Percentiles rank a stretch among this genome's conserved stretches.
Evolutionary conservation across 805 yeast genomes (phyloP).

Genomic region (Blastobotrys robertii): DNA sequence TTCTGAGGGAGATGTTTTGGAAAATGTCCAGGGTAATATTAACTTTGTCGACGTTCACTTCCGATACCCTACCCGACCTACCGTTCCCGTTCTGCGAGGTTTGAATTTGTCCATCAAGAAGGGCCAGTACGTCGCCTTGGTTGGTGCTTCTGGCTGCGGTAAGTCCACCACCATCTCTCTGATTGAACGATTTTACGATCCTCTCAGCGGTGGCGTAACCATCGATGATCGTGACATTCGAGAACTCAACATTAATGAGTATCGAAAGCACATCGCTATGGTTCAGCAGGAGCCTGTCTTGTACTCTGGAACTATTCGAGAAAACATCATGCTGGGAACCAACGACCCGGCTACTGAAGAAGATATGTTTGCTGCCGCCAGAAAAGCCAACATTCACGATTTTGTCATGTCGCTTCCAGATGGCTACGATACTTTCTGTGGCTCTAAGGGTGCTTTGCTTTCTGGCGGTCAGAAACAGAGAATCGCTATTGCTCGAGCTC

Average conservation of each 20-base stretch:
- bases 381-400: conserved; percentile 49
- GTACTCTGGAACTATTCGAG: conserved; percentile 44
- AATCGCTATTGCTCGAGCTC: conserved; percentile 64
- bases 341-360: conserved; percentile 31
- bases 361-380: conserved; percentile 38
- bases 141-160: conserved; percentile 58
- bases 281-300: conserved; percentile 56
- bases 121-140: conserved; percentile 50
- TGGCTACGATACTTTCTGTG: conserved; percentile 48
- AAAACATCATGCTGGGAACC: conserved; percentile 44
- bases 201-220: conserved; percentile 37
- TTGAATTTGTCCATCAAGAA: conserved; percentile 39
- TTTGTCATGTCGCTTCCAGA: conserved; percentile 47
- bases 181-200: conserved; percentile 43
- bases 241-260: conserved; percentile 39
- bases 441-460: conserved; percentile 46
- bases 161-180: conserved; percentile 46
- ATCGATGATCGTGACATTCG: conserved; percentile 44
- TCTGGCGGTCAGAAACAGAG: conserved; percentile 76
- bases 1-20: conserved; percentile 21
- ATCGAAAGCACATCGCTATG: conserved; percentile 43
- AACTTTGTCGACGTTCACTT: conserved; percentile 49
- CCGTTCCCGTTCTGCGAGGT: conserved; percentile 40
- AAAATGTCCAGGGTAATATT: conserved; percentile 38
- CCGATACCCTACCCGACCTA: conserved; percentile 52